Evolutionary conservation across 129 eudicot species (phyloP).

Genomic region (Erigeron canadensis): DNA sequence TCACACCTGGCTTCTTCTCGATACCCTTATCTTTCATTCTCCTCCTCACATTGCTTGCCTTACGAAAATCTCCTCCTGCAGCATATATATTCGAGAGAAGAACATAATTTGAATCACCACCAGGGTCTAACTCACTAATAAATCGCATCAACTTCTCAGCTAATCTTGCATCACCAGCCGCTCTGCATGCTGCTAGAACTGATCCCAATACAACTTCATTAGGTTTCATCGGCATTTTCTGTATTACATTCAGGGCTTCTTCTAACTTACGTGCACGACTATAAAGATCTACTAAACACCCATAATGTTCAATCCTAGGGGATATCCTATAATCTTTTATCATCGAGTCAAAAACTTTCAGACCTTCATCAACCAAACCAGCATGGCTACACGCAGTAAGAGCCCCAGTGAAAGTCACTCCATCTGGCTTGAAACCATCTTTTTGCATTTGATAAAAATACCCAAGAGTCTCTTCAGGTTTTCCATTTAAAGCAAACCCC

Average conservation of each 20-base stretch:
- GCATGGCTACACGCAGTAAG: constrained; percentile 72
- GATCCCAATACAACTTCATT: constrained; percentile 70
- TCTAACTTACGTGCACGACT: constrained; percentile 62
- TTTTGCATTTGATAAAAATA: constrained; percentile 56
- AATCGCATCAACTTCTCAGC: constrained; percentile 44
- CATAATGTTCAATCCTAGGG: constrained; percentile 73
- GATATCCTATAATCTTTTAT: constrained; percentile 13
- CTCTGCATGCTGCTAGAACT: constrained; percentile 56
- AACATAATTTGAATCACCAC: constrained; percentile 49
- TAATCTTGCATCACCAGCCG: constrained; percentile 40
- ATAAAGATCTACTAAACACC: constrained; percentile 74
- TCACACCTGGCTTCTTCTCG: constrained; percentile 57
- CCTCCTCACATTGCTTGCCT: constrained; percentile 47
- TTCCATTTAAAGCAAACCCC: constrained; percentile 74
- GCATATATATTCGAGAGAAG: constrained; percentile 63
- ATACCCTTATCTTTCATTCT: constrained; percentile 49
- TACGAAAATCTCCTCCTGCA: constrained; percentile 51
- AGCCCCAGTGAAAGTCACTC: constrained; percentile 60
- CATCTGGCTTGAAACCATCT: constrained; percentile 44
- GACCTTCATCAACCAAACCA: constrained; percentile 59
- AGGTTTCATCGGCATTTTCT: constrained; percentile 63
- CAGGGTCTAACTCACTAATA: constrained; percentile 40
- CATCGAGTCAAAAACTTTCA: constrained; percentile 58
- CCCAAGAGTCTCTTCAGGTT: constrained; percentile 51
- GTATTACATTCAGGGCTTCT: constrained; percentile 61